Conservation (phyloP, 2,329 filamentous ascomycete species). For the Aspergillus fructus region DNA sequence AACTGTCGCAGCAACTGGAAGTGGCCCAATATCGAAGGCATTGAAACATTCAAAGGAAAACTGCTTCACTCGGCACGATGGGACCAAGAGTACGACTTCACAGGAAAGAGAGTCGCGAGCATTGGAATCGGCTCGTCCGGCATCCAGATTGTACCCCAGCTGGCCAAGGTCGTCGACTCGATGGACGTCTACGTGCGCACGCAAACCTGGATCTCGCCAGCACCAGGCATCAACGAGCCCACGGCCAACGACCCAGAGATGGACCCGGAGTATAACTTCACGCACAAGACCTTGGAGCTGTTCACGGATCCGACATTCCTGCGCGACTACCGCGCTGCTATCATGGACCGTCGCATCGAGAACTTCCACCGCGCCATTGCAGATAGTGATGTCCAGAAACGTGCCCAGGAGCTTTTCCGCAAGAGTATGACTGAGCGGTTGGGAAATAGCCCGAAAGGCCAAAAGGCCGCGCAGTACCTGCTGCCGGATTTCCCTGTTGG, state of each 20-base stretch:
- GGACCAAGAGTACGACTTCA: slow-evolving; percentile 26
- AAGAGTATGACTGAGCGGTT: slow-evolving; percentile 20
- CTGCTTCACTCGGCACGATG: slow-evolving; percentile 39
- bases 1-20: slow-evolving; percentile 21
- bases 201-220: slow-evolving; percentile 25
- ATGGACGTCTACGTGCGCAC: slow-evolving; percentile 27
- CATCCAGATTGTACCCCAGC: slow-evolving; percentile 25
- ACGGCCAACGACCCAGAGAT: slow-evolving; percentile 5
- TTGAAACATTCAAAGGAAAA: slow-evolving; percentile 31
- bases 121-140: slow-evolving; percentile 34
- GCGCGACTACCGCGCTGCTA: slow-evolving; percentile 1
- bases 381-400: neutral
- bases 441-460: slow-evolving; percentile 3
- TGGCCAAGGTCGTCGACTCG: slow-evolving; percentile 5
- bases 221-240: slow-evolving; percentile 13
- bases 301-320: slow-evolving; percentile 6
- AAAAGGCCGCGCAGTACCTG: slow-evolving; percentile 1
- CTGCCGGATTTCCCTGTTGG: slow-evolving; percentile 23
- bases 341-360: slow-evolving; percentile 5
- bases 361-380: slow-evolving; percentile 8
- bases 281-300: neutral
- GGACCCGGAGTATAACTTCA: slow-evolving; percentile 9
- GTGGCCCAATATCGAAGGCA: slow-evolving; percentile 18
- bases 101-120: slow-evolving; percentile 28
- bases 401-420: slow-evolving; percentile 3